Conservation (phyloP, 345 rosid genomes). For the Euphorbia tirucalli region DNA sequence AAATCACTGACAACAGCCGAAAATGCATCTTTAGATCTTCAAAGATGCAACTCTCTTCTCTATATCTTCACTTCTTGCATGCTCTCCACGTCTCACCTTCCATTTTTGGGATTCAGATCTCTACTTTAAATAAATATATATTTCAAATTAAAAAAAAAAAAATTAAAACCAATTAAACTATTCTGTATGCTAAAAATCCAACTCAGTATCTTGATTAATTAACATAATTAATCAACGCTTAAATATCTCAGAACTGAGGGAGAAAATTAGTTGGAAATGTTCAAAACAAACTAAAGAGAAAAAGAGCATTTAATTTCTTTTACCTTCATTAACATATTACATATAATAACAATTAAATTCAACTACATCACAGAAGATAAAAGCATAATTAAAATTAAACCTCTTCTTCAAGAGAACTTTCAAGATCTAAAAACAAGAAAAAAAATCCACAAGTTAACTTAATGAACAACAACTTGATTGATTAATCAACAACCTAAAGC, state of each 20-base stretch:
- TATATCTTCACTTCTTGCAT: conserved; percentile 12
- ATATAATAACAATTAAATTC: neutral
- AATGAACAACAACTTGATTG: neutral
- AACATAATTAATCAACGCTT: neutral
- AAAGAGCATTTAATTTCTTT: neutral
- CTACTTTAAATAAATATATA: neutral
- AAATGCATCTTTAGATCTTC: conserved; percentile 6
- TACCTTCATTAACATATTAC: neutral
- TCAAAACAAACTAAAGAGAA: no score
- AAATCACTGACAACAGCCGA: neutral
- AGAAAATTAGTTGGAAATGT: no score
- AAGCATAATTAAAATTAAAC: neutral
- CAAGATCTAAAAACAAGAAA: neutral
- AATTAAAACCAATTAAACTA: no score
- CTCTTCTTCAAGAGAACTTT: neutral
- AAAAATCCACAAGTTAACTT: neutral
- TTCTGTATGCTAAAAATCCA: no score
- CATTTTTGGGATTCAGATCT: neutral
- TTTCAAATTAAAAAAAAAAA: neutral
- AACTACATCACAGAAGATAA: neutral
- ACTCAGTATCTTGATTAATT: no score
- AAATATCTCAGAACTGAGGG: no score
- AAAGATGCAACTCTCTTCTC: neutral
- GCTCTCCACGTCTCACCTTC: conserved; percentile 21
- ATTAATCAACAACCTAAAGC: conserved; percentile 6